A percentile compares a stretch with the other conserved stretches of the same genome.
Conservation (phyloP, 2,329 filamentous ascomycete genomes). For the Macrophomina pseudophaseolina region DNA sequence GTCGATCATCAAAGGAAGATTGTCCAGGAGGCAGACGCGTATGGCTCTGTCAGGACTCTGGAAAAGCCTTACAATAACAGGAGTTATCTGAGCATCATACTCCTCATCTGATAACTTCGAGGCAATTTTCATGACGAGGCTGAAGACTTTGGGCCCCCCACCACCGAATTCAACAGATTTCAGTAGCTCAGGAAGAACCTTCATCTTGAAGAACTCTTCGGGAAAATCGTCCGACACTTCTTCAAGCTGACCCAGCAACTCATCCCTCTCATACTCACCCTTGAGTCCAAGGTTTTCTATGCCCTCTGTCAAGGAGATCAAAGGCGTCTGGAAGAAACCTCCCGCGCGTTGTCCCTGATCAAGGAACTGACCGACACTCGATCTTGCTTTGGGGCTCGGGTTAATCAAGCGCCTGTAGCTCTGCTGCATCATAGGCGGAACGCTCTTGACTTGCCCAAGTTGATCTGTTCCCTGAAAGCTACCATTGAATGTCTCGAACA, state of each 20-base stretch:
- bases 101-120: conserved; percentile 87
- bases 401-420: conserved; percentile 90
- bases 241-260: conserved; percentile 70
- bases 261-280: conserved; percentile 79
- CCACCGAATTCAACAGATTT: conserved; percentile 99
- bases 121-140: conserved; percentile 88
- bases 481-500: conserved; percentile 93
- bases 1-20: conserved; percentile 88
- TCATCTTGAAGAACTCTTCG: conserved; percentile 97
- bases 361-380: conserved; percentile 83
- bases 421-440: conserved; percentile 86
- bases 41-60: conserved; percentile 89
- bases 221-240: conserved; percentile 91
- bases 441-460: conserved; percentile 80
- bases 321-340: conserved; percentile 88
- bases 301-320: conserved; percentile 91
- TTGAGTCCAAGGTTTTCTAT: conserved; percentile 94
- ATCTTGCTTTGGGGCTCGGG: conserved; percentile 83
- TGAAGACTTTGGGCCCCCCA: conserved; percentile 88
- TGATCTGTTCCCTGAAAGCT: conserved; percentile 78
- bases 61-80: conserved; percentile 86
- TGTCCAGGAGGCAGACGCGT: conserved; percentile 88
- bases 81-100: conserved; percentile 82
- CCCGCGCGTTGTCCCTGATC: conserved; percentile 84
- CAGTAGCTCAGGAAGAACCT: conserved; percentile 91